These are phyloP conservation scores for Epithele typhae DNA, from an alignment of 768 basidiomycete genomes.

Conservation along the genomic window DNA sequence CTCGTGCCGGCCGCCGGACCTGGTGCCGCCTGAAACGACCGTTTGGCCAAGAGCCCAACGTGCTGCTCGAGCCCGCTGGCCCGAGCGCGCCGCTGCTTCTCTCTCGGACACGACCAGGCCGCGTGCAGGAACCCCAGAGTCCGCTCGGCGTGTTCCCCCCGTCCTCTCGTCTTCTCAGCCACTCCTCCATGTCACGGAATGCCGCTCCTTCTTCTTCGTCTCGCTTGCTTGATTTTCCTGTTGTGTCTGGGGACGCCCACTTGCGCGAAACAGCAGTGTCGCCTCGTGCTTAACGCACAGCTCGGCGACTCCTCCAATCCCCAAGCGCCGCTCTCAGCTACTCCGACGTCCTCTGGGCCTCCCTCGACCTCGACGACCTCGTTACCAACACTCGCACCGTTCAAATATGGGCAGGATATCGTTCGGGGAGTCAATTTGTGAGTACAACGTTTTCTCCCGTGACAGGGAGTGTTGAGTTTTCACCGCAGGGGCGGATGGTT, in stretches of 20 bases:
- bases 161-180: neutral
- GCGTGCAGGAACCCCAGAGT: neutral
- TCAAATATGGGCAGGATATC: slow-evolving; percentile 40
- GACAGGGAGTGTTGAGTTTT: too few species aligned
- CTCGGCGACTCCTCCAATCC: neutral
- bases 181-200: neutral
- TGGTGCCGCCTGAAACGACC: too few species aligned
- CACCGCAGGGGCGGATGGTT: slow-evolving; percentile 60
- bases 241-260: neutral
- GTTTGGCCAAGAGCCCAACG: neutral
- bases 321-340: slow-evolving; percentile 5
- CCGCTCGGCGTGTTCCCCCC: neutral
- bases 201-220: neutral
- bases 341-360: neutral
- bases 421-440: slow-evolving; percentile 63
- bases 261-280: slow-evolving; percentile 4
- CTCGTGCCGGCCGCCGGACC: too few species aligned
- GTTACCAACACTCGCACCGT: slow-evolving; percentile 24
- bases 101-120: neutral
- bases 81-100: too few species aligned
- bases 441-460: slow-evolving; percentile 24
- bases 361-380: neutral
- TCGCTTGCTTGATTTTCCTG: neutral
- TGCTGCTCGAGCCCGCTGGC: neutral
- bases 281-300: neutral